Percentiles rank a stretch among this genome's conserved stretches.
Conservation (phyloP, 2,329 filamentous ascomycete species). For the Parafenestella ontariensis region DNA sequence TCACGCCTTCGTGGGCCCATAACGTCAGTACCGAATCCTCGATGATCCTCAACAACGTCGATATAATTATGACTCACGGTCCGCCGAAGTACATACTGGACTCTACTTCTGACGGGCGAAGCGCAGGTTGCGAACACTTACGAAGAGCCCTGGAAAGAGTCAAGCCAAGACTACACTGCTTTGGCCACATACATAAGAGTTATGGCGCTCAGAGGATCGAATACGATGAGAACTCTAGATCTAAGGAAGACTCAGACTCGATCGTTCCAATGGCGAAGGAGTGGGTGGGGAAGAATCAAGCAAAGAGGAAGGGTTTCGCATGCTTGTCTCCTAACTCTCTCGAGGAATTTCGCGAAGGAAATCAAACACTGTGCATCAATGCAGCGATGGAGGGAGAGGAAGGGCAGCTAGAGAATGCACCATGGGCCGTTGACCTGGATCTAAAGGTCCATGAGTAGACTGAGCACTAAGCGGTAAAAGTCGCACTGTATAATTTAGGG, state of each 20-base stretch:
- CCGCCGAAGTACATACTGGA: constrained; percentile 63
- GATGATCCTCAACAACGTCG: constrained; percentile 50
- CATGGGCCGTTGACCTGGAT: constrained; percentile 63
- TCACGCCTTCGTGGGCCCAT: constrained; percentile 24
- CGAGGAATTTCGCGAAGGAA: constrained; percentile 33
- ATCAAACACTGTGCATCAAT: constrained; percentile 63
- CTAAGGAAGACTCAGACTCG: constrained; percentile 9
- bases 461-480: too few species aligned
- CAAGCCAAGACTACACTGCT: constrained; percentile 63
- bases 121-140: constrained; percentile 63
- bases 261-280: constrained; percentile 21
- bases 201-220: constrained; percentile 40
- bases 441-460: constrained; percentile 5
- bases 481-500: too few species aligned
- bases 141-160: constrained; percentile 55
- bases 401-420: constrained; percentile 57
- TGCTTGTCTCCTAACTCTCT: constrained; percentile 38
- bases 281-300: constrained; percentile 31
- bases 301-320: constrained; percentile 27
- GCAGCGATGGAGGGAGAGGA: constrained; percentile 60
- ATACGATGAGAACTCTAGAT: constrained; percentile 22
- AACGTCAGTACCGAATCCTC: constrained; percentile 24
- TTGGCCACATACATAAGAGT: constrained; percentile 66
- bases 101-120: constrained; percentile 30
- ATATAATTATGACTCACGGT: constrained; percentile 67